Percentiles rank a stretch among this genome's conserved stretches.
Evolutionary conservation across 2,329 filamentous ascomycete genomes (phyloP).

Genomic region (Thielaviopsis euricoi): DNA sequence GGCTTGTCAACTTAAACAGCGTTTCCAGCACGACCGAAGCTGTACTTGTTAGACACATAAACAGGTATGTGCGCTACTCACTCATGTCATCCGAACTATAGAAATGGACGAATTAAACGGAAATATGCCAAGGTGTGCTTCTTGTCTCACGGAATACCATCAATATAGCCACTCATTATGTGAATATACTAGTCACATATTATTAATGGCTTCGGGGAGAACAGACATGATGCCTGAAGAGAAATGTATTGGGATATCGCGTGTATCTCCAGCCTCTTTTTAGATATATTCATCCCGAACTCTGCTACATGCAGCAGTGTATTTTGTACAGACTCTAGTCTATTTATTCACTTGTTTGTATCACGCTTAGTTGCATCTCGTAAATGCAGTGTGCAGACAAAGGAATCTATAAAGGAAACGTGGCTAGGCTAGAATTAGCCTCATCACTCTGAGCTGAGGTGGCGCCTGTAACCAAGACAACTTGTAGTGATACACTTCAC

Average conservation of each 20-base stretch:
- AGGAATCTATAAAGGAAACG: background rate
- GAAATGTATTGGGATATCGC: background rate
- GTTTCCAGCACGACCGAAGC: too few relatives aligned
- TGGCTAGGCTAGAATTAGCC: background rate
- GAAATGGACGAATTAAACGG: background rate
- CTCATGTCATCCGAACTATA: background rate
- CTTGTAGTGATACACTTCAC: too few relatives aligned
- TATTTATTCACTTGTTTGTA: background rate
- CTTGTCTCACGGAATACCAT: too few relatives aligned
- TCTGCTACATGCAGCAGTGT: background rate
- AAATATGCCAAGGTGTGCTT: background rate
- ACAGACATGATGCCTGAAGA: background rate
- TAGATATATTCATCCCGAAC: background rate
- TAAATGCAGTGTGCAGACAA: background rate
- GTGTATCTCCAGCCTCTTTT: background rate
- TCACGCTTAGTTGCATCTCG: background rate
- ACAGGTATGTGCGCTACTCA: background rate
- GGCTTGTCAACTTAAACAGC: background rate
- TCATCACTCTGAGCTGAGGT: background rate
- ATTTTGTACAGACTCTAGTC: background rate
- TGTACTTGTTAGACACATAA: too few relatives aligned
- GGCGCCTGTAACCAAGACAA: background rate
- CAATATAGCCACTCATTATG: too few relatives aligned
- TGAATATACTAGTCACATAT: background rate
- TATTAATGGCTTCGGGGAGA: background rate